These are phyloP conservation scores for Miscanthus lutarioriparius DNA, from an alignment of 176 grass and related monocot species.

Conservation along the genomic window DNA sequence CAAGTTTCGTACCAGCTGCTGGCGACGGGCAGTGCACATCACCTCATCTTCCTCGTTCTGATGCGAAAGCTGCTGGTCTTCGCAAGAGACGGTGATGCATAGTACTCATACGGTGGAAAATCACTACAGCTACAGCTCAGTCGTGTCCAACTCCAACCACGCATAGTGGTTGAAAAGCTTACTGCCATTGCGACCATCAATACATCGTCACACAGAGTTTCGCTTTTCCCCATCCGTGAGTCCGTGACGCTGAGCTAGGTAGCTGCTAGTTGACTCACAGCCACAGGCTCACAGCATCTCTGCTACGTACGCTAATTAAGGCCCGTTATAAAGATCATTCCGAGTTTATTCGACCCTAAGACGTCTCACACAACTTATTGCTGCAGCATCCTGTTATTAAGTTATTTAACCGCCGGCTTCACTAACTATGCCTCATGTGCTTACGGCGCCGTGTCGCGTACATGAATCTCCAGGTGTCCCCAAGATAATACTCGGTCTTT, in stretches of 20 bases:
- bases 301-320: neutral
- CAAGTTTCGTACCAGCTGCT: no score
- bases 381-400: neutral
- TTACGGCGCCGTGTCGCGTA: constrained; percentile 18
- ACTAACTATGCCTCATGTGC: neutral
- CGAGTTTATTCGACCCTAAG: neutral
- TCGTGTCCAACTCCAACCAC: neutral
- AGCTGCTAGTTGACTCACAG: neutral
- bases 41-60: neutral
- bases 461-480: constrained; percentile 34
- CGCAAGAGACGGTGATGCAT: neutral
- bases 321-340: neutral
- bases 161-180: neutral
- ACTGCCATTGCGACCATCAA: neutral
- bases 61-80: neutral
- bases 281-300: neutral
- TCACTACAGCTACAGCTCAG: constrained; percentile 1
- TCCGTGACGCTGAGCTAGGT: neutral
- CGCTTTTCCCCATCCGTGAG: neutral
- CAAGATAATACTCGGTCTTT: neutral
- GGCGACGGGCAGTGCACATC: neutral
- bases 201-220: neutral
- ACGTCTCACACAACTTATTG: neutral
- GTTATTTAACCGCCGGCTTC: neutral
- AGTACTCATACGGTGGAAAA: constrained; percentile 4